Evolutionary conservation across 352 stramenopile species (phyloP).

Genomic region (Pythium oligandrum): DNA sequence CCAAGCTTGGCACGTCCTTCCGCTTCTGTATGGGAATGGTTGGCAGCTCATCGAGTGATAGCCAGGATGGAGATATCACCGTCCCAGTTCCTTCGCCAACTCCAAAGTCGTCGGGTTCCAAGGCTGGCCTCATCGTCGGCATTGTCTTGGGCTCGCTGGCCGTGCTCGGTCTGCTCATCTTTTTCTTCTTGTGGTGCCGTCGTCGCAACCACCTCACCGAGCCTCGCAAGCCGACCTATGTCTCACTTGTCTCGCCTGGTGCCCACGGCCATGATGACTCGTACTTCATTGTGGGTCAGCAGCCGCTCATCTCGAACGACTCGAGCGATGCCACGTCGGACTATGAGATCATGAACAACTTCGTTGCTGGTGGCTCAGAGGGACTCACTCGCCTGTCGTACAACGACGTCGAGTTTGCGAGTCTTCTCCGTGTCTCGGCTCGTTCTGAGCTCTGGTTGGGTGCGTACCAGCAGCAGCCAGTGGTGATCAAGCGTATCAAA

Average conservation of each 20-base stretch:
- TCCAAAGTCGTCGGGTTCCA: neutral
- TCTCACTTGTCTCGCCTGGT: conserved; percentile 14
- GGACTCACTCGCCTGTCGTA: conserved; percentile 62
- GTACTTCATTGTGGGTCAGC: neutral
- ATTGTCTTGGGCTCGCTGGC: conserved; percentile 14
- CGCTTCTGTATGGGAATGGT: conserved; percentile 39
- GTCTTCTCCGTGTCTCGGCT: conserved; percentile 67
- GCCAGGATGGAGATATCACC: conserved; percentile 5
- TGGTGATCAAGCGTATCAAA: conserved; percentile 84
- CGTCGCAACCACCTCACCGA: conserved; percentile 11
- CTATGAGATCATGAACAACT: conserved; percentile 57
- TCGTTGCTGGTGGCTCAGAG: conserved; percentile 63
- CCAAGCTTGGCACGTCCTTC: conserved; percentile 47
- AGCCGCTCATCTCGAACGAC: conserved; percentile 48
- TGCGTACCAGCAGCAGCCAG: conserved; percentile 54
- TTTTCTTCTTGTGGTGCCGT: conserved; percentile 13
- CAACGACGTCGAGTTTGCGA: conserved; percentile 65
- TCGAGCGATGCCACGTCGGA: conserved; percentile 53
- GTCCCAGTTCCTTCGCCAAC: neutral
- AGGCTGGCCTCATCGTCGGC: conserved; percentile 14
- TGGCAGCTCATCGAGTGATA: neutral
- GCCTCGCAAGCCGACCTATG: conserved; percentile 20
- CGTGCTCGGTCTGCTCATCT: conserved; percentile 8
- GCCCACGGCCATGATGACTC: conserved; percentile 8
- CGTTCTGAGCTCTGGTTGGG: conserved; percentile 73